phyloP scores from a whole-genome alignment of 805 yeast genomes.

The Metschnikowia orientalis region DNA sequence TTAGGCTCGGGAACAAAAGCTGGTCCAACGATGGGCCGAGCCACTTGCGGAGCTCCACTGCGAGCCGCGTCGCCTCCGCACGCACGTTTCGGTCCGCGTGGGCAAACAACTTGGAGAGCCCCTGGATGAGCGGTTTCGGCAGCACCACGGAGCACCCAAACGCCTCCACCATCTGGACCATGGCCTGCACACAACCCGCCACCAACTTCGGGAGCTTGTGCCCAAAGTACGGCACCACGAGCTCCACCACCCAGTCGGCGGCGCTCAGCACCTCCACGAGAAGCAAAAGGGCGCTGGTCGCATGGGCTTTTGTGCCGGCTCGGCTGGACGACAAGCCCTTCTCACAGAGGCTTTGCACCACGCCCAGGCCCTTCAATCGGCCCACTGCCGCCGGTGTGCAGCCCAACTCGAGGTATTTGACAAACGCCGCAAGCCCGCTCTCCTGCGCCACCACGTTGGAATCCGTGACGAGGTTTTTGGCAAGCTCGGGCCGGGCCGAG shows the following conservation, averaged over 20 bases:
- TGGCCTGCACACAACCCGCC: conserved; percentile 57
- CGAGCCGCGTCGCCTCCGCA: conserved; percentile 64
- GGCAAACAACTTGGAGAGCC: conserved; percentile 64
- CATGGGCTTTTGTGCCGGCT: conserved; percentile 63
- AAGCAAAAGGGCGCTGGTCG: conserved; percentile 58
- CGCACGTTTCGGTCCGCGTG: conserved; percentile 88
- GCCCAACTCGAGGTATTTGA: conserved; percentile 53
- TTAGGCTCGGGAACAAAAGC: conserved; percentile 62
- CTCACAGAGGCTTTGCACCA: conserved; percentile 59
- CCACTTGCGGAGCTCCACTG: conserved; percentile 71
- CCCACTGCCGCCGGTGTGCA: conserved; percentile 39
- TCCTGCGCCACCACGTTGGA: conserved; percentile 91
- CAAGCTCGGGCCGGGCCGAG: conserved; percentile 48
- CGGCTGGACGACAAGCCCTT: conserved; percentile 77
- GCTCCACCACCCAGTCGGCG: conserved; percentile 64
- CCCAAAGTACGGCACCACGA: conserved; percentile 54
- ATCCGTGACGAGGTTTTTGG: conserved; percentile 64
- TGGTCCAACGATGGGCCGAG: conserved; percentile 60
- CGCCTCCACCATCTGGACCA: conserved; percentile 49
- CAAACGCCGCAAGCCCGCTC: conserved; percentile 58
- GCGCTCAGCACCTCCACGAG: conserved; percentile 58
- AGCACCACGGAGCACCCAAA: conserved; percentile 63
- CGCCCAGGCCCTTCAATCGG: conserved; percentile 35
- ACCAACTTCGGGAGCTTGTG: conserved; percentile 76
- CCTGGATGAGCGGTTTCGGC: conserved; percentile 54